Base-by-base conservation (phyloP, 2,329 filamentous ascomycete species). In the Pseudogymnoascus sp. region DNA sequence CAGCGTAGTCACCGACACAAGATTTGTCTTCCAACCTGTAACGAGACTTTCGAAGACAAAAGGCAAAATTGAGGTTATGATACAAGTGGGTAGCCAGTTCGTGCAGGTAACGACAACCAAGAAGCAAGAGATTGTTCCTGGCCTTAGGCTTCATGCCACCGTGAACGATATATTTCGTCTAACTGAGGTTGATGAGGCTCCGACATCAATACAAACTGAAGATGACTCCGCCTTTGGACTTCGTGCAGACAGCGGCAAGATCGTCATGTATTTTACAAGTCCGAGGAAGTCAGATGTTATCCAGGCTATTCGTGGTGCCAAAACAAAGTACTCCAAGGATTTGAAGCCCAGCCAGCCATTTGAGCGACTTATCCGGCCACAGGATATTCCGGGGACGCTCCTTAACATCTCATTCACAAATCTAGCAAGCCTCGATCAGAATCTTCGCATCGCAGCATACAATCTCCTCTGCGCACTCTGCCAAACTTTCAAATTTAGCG, bases 191-290 rank as follows among this genome's bases (percentile, higher is more conserved):
- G 86, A 88, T 62, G 86, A 89, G 72, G 82, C 84, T 4, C 79
- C 84, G 4, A 83, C 82, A 2, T 83, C 82, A 2, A 83, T 86
- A 60, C 80, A 84, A 62, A 82, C 81, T 0, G 85, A 87, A 62
- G 85, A 88, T 62, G 84, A 88, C 64, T 83, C 82, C 2, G 82
- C 84, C 1, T 89, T 89, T 70, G 86, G 85, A 0, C 74, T 89
- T 28, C 79, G 85, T 58, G 85, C 85, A 2, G 86, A 89, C 66
- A 86, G 84, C 64, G 86, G 86, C 66, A 87, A 85, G 72, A 84
- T 87, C 58, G 81, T 87, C 60, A 87, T 89, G 84, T 87, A 85
- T 69, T 89, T 89, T 70, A 85, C 84, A 15, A 88, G 85, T 65
- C 77, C 83, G 1, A 83, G 82, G 69, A 87, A 86, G 70, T 69